These are phyloP conservation scores for Diaporthe nobilis DNA, from an alignment of 2,329 filamentous ascomycete genomes.

Conservation along the genomic window DNA sequence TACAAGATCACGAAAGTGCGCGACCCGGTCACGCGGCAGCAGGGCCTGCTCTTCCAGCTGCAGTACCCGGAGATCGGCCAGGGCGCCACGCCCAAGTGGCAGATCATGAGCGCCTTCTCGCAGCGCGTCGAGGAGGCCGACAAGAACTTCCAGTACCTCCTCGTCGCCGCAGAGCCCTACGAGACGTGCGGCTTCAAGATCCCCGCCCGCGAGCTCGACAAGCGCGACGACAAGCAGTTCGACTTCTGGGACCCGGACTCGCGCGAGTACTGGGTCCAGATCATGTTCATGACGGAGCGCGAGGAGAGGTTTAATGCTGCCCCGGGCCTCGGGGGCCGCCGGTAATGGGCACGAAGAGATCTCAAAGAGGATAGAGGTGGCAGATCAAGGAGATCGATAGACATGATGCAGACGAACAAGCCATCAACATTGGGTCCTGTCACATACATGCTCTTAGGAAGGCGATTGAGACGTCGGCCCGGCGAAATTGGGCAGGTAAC, in stretches of 20 bases:
- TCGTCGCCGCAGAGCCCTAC: constrained; percentile 97
- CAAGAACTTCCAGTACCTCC: constrained; percentile 92
- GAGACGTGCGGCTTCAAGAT: constrained; percentile 98
- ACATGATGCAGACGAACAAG: neutral
- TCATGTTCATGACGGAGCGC: constrained; percentile 98
- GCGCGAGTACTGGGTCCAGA: constrained; percentile 97
- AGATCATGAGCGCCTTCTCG: constrained; percentile 98
- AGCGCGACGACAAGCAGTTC: constrained; percentile 89
- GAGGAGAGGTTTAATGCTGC: constrained; percentile 87
- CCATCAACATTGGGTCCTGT: neutral
- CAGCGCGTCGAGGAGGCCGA: constrained; percentile 96
- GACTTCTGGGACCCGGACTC: constrained; percentile 95
- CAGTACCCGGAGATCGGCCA: constrained; percentile 92
- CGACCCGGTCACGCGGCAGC: constrained; percentile 89
- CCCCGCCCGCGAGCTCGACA: constrained; percentile 92
- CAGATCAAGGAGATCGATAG: constrained; percentile 4
- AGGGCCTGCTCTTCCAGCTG: constrained; percentile 94
- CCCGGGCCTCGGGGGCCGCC: constrained; percentile 68
- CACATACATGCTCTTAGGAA: neutral
- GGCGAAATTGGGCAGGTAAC: neutral
- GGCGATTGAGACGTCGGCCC: neutral
- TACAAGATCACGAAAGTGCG: constrained; percentile 98
- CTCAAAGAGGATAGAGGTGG: neutral
- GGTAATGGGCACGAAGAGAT: constrained; percentile 49
- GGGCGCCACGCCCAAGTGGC: constrained; percentile 83